Conservation (phyloP, 1,284 basidiomycete species). For the Fomitopsis pinicola region DNA sequence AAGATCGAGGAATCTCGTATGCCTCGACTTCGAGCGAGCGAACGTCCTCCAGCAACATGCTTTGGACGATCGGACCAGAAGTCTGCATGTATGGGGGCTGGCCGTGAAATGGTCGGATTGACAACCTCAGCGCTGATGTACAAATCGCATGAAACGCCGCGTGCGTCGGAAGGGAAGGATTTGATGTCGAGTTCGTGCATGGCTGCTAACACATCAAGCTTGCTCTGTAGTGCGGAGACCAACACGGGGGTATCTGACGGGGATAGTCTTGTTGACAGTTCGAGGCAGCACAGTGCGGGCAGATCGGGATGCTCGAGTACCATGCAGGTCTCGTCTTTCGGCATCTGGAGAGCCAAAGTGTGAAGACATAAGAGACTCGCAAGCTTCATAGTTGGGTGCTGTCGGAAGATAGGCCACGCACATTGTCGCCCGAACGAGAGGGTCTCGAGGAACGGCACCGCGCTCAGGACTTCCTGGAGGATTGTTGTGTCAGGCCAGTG, state of each 20-base stretch:
- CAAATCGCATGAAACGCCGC: no score
- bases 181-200: neutral
- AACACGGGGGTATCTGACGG: neutral
- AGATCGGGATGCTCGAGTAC: neutral
- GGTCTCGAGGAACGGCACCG: neutral
- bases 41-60: no score
- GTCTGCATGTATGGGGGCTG: neutral
- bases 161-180: neutral
- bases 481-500: neutral
- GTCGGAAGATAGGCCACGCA: neutral
- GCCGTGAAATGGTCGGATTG: neutral
- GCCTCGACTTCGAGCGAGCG: no score
- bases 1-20: no score
- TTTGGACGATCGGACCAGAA: no score
- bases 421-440: neutral
- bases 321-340: neutral
- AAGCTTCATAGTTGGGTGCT: neutral
- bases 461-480: neutral
- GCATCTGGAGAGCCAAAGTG: neutral
- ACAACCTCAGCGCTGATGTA: no score
- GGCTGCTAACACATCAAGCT: neutral
- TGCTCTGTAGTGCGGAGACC: neutral
- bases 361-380: neutral
- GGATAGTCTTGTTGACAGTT: neutral
- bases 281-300: neutral